Evolutionary conservation across 192 early-diverging fungal species (phyloP), one percentile per base, ranked within the genome.

Genomic region (Glomus cerebriforme): DNA sequence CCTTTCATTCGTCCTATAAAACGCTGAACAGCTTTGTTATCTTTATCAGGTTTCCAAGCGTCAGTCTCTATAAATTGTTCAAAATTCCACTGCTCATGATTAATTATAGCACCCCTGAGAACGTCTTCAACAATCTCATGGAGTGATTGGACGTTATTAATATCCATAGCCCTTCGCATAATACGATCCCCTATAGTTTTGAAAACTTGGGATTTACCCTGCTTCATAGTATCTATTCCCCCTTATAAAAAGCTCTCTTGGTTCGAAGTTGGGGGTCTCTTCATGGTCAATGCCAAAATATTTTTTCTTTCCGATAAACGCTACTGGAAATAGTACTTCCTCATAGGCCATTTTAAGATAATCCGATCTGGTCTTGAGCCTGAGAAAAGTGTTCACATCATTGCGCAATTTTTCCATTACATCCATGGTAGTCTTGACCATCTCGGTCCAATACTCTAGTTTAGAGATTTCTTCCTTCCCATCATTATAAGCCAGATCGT

Each of bases 321-420:
- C n/a, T n/a, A n/a, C n/a, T n/a, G n/a, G n/a, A n/a, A n/a, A n/a
- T 19, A 49, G 1, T 19, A 19, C 45, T n/a, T n/a, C n/a, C n/a
- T n/a, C n/a, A n/a, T n/a, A n/a, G n/a, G n/a, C n/a, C n/a, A n/a
- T n/a, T n/a, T n/a, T n/a, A n/a, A n/a, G n/a, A n/a, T n/a, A n/a
- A n/a, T n/a, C n/a, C n/a, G n/a, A n/a, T n/a, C n/a, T n/a, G n/a
- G n/a, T n/a, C n/a, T n/a, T n/a, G n/a, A n/a, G n/a, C n/a, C n/a
- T n/a, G n/a, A n/a, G n/a, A 39, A 39, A 39, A 22, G 0, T n/a
- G 45, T 72, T 72, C 0, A 72, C 70, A 2, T 72, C 8, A 72
- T 72, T 29, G 27, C 70, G 43, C 7, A 72, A 26, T 9, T 47
- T 72, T 49, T 72, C 45, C 70, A 72, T 72, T 26, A 47, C 43